A percentile compares a stretch with the other conserved stretches of the same genome.
Conservation (phyloP, 306 rosid species). For the Prunus davidiana region DNA sequence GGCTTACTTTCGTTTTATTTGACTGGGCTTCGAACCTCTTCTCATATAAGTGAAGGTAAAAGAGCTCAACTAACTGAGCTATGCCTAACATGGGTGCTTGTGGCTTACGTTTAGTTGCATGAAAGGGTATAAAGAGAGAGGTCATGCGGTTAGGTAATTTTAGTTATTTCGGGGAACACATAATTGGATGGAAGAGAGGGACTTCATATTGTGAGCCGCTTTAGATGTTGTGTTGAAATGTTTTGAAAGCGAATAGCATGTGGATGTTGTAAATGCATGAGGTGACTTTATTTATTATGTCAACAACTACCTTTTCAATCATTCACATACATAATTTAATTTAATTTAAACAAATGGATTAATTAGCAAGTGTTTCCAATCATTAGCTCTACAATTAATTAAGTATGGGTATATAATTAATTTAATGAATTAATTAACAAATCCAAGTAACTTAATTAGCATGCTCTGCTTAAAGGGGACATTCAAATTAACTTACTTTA, state of each 20-base stretch:
- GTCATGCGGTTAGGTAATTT: constrained; percentile 25
- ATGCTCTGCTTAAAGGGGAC: background rate
- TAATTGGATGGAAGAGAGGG: background rate
- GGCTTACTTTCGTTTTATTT: too few species aligned
- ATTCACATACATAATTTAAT: background rate
- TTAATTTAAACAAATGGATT: background rate
- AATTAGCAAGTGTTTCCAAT: background rate
- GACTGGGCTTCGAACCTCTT: too few species aligned
- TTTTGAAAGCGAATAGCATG: constrained; percentile 53
- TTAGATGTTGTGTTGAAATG: constrained; percentile 7
- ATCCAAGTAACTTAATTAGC: background rate
- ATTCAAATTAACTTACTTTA: too few species aligned
- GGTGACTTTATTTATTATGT: constrained; percentile 39
- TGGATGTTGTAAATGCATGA: constrained; percentile 53
- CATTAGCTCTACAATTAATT: background rate
- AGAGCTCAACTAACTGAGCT: too few species aligned
- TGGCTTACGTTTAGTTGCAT: constrained; percentile 31
- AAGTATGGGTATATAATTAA: background rate
- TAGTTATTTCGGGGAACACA: constrained; percentile 23
- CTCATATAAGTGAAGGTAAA: background rate
- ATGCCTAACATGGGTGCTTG: background rate
- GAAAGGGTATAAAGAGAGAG: constrained; percentile 15
- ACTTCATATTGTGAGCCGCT: constrained; percentile 11
- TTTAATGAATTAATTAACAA: too few species aligned
- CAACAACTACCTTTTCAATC: constrained; percentile 5